A percentile compares a stretch with the other conserved stretches of the same genome.
Conservation (phyloP, 2,329 filamentous ascomycete species). For the Mollisiaceae sp. region DNA sequence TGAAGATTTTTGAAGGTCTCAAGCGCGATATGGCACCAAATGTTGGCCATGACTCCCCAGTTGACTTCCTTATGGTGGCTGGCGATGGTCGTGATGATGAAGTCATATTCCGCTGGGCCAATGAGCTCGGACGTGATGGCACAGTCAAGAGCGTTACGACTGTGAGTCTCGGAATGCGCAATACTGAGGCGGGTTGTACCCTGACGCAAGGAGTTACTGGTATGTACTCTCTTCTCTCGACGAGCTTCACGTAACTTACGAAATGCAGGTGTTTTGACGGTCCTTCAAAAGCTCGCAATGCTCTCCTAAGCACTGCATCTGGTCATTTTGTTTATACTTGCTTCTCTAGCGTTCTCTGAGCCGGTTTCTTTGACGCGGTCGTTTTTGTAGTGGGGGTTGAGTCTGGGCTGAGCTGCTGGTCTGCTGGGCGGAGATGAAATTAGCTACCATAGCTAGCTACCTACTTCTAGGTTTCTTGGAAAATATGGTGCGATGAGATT, state of each 20-base stretch:
- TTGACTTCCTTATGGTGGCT: constrained; percentile 88
- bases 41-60: constrained; percentile 46
- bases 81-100: constrained; percentile 95
- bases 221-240: constrained; percentile 50
- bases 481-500: constrained; percentile 1
- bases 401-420: background rate
- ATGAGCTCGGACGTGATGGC: constrained; percentile 66
- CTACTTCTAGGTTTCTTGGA: background rate
- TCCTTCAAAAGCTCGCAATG: constrained; percentile 49
- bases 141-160: constrained; percentile 75
- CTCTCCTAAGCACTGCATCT: constrained; percentile 21
- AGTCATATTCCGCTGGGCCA: constrained; percentile 93
- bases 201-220: constrained; percentile 91
- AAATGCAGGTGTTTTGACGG: constrained; percentile 48
- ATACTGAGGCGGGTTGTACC: constrained; percentile 85
- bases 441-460: background rate
- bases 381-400: background rate
- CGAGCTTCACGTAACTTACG: background rate
- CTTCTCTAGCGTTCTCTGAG: constrained; percentile 10
- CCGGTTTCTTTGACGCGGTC: constrained; percentile 10
- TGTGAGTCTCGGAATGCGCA: constrained; percentile 84
- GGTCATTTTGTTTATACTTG: background rate
- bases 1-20: constrained; percentile 70
- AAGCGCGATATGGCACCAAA: constrained; percentile 47
- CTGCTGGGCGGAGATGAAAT: background rate